Evolutionary conservation across 306 rosid genomes (phyloP), one percentile per base, ranked within the genome.

Genomic region (Heteromeles arbutifolia): DNA sequence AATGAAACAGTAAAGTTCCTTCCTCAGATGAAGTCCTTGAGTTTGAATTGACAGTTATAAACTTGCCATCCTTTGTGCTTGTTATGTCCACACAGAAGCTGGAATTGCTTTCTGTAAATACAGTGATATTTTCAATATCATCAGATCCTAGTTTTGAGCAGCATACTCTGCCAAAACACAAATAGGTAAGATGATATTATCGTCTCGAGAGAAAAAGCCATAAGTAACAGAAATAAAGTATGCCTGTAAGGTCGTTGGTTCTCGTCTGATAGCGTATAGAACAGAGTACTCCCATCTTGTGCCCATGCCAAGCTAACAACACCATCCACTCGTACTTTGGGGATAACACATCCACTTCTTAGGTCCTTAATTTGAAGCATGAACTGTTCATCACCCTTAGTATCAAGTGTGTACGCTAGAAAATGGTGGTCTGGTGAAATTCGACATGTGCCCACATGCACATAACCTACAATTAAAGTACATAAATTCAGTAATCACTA

Each of bases 11-110:
- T 57, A 77, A 85, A 86, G 80, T 86, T 85, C 97, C 88, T 94
- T 94, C 98, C 98, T 95, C 97, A 39, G 97, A 95, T 82, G 98
- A 95, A 86, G 97, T 92, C 90, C 98, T 92, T 83, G 98, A 95
- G 84, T 95, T 95, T 82, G 97, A 90, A 89, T 95, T 92, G 83
- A 92, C 93, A 77, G 98, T 95, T n/a, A 95, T 82, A 82, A 95
- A 92, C 91, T 95, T 90, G 82, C 98, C 97, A 75, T 95, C 98
- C 83, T 95, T 95, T 54, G 98, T 92, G 87, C 90, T 90, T 65
- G 98, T 87, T 73, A 95, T 86, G 84, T 95, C 98, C 76, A 95
- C 92, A 77, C 98, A 95, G 83, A 89, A 92, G 79, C 86, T 81
- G 81, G 98, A 79, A 80, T 95, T 88, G 11, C 81, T 86, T 82